A percentile compares a stretch with the other conserved stretches of the same genome.
Evolutionary conservation across 352 stramenopile genomes (phyloP).

Genomic region (Plasmopara viticola): DNA sequence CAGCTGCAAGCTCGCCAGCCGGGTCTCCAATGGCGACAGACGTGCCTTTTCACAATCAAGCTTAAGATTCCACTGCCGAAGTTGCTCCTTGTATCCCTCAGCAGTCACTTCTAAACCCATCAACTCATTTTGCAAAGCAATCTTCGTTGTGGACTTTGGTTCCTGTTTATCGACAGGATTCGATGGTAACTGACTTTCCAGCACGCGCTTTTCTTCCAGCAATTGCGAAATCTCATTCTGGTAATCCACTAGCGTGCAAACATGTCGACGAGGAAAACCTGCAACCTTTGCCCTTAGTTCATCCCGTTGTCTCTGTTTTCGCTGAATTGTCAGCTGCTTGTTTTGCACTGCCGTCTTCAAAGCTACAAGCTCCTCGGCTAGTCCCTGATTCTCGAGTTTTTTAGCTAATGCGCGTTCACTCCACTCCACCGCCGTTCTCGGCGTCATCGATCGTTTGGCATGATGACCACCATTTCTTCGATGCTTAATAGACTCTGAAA

Average conservation of each 20-base stretch:
- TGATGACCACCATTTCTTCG: constrained; percentile 1
- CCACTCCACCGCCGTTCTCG: constrained; percentile 36
- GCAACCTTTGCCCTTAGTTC: constrained; percentile 27
- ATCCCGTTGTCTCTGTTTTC: constrained; percentile 27
- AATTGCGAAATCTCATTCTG: constrained; percentile 47
- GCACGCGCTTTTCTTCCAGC: constrained; percentile 35
- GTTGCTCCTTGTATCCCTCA: constrained; percentile 32
- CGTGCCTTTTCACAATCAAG: constrained; percentile 45
- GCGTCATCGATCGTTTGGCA: constrained; percentile 1
- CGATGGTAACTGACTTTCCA: constrained; percentile 25
- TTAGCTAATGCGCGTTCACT: constrained; percentile 34
- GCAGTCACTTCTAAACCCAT: constrained; percentile 27
- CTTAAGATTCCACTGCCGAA: constrained; percentile 32
- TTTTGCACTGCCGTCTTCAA: constrained; percentile 28
- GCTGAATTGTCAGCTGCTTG: constrained; percentile 13
- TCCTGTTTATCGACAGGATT: not conserved
- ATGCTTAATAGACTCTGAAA: constrained; percentile 4
- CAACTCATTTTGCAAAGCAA: constrained; percentile 41
- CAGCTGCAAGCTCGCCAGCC: constrained; percentile 22
- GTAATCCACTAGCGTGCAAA: constrained; percentile 43
- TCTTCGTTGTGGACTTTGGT: constrained; percentile 5
- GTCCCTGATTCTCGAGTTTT: constrained; percentile 36
- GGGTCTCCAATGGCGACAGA: constrained; percentile 30
- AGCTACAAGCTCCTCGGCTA: constrained; percentile 26
- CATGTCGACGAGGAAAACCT: constrained; percentile 35